Evolutionary conservation across 2,329 filamentous ascomycete species (phyloP).

Genomic region (Xenoacremonium recifei): DNA sequence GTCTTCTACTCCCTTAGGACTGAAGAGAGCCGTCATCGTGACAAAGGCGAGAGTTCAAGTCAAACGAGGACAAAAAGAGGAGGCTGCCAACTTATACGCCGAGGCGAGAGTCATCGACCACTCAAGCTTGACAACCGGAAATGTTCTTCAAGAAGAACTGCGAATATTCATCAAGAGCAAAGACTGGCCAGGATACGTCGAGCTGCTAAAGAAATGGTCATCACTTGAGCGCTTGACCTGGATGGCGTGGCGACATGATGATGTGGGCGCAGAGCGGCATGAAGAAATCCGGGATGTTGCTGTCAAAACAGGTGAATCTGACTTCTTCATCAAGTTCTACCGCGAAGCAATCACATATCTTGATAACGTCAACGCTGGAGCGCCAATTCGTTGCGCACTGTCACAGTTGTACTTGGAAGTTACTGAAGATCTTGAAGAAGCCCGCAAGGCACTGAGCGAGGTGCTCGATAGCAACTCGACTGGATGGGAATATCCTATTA

Average conservation of each 20-base stretch:
- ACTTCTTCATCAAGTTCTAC: conserved; percentile 22
- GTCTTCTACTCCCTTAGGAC: conserved; percentile 4
- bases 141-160: conserved; percentile 20
- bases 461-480: conserved; percentile 19
- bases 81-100: conserved; percentile 13
- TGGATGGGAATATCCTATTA: conserved; percentile 21
- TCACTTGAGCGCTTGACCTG: conserved; percentile 26
- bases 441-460: conserved; percentile 17
- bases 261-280: conserved; percentile 1
- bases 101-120: conserved; percentile 19
- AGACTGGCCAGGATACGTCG: conserved; percentile 12
- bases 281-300: conserved; percentile 14
- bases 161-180: conserved; percentile 10
- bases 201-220: conserved; percentile 21
- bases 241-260: conserved; percentile 20
- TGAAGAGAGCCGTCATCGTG: conserved; percentile 14
- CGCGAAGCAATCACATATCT: conserved; percentile 21
- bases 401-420: conserved; percentile 16
- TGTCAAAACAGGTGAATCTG: conserved; percentile 12
- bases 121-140: conserved; percentile 12
- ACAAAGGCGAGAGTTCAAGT: conserved; percentile 19
- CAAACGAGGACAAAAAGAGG: conserved; percentile 7
- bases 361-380: conserved; percentile 24
- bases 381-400: conserved; percentile 20
- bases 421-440: conserved; percentile 9